These are phyloP conservation scores for Salix exigua DNA, from an alignment of 345 rosid genomes.

Conservation along the genomic window DNA sequence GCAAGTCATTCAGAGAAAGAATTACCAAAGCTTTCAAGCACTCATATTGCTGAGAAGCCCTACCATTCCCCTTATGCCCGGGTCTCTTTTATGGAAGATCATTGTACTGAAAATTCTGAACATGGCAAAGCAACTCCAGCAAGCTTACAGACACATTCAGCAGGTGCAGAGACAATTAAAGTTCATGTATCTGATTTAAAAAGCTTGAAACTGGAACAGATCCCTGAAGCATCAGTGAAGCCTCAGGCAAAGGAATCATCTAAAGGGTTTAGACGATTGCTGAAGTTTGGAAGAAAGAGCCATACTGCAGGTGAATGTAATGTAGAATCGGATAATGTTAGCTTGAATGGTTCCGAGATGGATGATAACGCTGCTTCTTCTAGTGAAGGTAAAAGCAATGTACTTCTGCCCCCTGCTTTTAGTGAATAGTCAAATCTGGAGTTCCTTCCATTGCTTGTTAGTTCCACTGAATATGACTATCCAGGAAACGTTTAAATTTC, in stretches of 20 bases:
- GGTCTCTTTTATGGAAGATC: constrained; percentile 71
- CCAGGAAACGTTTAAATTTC: background rate
- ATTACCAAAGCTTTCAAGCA: constrained; percentile 37
- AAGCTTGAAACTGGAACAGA: constrained; percentile 47
- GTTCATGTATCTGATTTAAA: constrained; percentile 41
- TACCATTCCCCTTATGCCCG: constrained; percentile 74
- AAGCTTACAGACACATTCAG: constrained; percentile 30
- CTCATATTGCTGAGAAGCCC: constrained; percentile 40
- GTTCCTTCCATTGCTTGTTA: background rate
- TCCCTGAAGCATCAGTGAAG: constrained; percentile 54
- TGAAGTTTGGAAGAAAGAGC: constrained; percentile 75
- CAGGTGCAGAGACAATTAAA: constrained; percentile 36
- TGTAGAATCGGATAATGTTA: constrained; percentile 29
- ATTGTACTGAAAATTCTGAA: constrained; percentile 48
- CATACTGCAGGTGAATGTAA: constrained; percentile 45
- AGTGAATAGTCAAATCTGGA: background rate
- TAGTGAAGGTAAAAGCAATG: constrained; percentile 28
- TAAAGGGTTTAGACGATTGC: constrained; percentile 61
- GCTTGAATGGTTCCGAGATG: constrained; percentile 25
- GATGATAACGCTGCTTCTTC: constrained; percentile 30
- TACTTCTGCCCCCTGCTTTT: constrained; percentile 1
- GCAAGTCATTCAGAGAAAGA: constrained; percentile 36
- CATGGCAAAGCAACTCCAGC: constrained; percentile 52
- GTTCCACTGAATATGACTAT: background rate
- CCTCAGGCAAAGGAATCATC: constrained; percentile 60